Evolutionary conservation across 2,329 filamentous ascomycete species (phyloP), one percentile per base, ranked within the genome.

Genomic region (Paecilomyces sp.): DNA sequence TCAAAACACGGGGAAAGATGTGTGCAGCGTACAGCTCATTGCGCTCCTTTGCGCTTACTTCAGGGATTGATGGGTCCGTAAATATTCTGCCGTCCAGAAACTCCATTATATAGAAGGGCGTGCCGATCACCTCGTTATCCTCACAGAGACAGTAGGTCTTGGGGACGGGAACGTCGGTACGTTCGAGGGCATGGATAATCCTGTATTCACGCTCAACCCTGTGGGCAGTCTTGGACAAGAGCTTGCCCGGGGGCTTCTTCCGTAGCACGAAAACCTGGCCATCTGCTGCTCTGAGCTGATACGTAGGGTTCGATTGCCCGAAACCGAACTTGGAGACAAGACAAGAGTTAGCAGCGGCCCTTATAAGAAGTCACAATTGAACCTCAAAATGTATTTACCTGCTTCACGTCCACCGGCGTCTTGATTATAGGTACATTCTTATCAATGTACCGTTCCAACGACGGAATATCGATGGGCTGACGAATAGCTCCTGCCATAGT

Each of bases 271-370:
- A 96, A 71, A 87, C 86, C 66, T 80, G 75, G 57, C 87, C 85
- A 71, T 86, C 82, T 65, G 85, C 81, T 57, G 87, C 87, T 15
- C 87, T 96, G 70, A 97, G 82, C 70, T 93, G 91, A 78, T 97
- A 99, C 2, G 94, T 99, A 53, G 94, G 94, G 74, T 97, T 99
- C 60, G 91, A 96, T 78, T 97, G 94, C 61, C 94, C 94, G 74
- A 95, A 97, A 68, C 92, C 91, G 73, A 97, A 99, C 90, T 97
- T 70, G 7, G 22, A n/a, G 30, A 31, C 12, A 6, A 55, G 54
- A 33, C 22, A 22, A 55, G 9, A 55, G 33, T 55, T 55, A 55
- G 54, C 18, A 55, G 31, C 18, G 6, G 13, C 15, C 12, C 25
- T 2, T 22, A 13, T 15, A 15, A 33, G 34, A 15, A 13, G 31